Base-by-base conservation (phyloP, 305 asterid species). In the Fraxinus albicans region DNA sequence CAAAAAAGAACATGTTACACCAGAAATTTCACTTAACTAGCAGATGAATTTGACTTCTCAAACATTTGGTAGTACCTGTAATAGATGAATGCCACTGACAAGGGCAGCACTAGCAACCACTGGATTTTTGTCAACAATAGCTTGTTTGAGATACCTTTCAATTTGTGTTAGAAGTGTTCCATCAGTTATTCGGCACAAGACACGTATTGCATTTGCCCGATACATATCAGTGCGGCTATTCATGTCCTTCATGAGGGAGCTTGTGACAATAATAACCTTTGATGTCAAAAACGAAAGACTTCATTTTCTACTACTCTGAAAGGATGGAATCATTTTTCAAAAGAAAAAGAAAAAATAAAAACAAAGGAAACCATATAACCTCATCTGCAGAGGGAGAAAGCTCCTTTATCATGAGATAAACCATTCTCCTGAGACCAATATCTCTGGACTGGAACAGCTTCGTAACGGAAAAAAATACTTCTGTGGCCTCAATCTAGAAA, bases 171-270 rank as follows among this genome's bases (percentile, higher is more conserved):
- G 87, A 82, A 95, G 97, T 70, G 95, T 94, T 82, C 98, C 99
- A 88, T 95, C 99, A 35, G 94, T 94, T 84, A 95, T 95, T 78
- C 91, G 94, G 86, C 99, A 95, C 58, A 95, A 95, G 81, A 95
- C 99, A 77, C 99, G 98, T 79, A 95, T 95, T 69, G 99, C 97
- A 86, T 95, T 95, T 81, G 99, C 99, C 74, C 99, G 88, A 79
- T 94, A 95, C 99, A 95, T 94, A 88, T 95, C 99, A 84, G 97
- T 95, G 67, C 97, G 97, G 87, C 99, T 95, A 84, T 91, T 95
- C 99, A 95, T 94, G 91, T 95, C 99, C 91, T 95, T 95, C 98
- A 95, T 95, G 76, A 95, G 89, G 86, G 99, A 95, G 94, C 99
- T 95, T 29, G 99, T 95, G 83, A 95, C 99, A 31, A 95, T 95